phyloP scores from a whole-genome alignment of 331 rosid species.

The Rhamnella rubrinervis region DNA sequence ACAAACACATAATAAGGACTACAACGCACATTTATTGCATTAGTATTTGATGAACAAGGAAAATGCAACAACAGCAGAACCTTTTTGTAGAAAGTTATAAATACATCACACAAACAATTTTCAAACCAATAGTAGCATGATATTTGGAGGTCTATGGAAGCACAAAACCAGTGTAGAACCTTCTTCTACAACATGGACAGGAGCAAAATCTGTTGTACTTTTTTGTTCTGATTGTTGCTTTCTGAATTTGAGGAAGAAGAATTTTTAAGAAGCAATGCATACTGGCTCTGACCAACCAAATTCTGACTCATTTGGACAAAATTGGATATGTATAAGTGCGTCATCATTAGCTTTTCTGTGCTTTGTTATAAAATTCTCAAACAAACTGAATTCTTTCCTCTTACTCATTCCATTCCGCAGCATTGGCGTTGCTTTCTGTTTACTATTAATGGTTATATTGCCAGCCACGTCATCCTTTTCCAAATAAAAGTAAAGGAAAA shows the following conservation, averaged over 20 bases:
- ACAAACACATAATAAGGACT: neutral
- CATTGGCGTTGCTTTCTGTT: conserved; percentile 52
- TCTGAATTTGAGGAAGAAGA: conserved; percentile 86
- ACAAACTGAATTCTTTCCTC: conserved; percentile 57
- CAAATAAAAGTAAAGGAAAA: conserved; percentile 13
- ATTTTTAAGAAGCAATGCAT: conserved; percentile 86
- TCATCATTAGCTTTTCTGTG: conserved; percentile 61
- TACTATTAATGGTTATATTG: conserved; percentile 49
- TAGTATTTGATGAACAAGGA: conserved; percentile 23
- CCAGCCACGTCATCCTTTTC: conserved; percentile 74
- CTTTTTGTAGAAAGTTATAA: conserved; percentile 89
- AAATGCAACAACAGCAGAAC: conserved; percentile 36
- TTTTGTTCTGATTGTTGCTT: conserved; percentile 35
- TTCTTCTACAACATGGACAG: conserved; percentile 83
- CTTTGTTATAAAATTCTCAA: conserved; percentile 72
- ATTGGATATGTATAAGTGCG: conserved; percentile 58
- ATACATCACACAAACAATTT: conserved; percentile 54
- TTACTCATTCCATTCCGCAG: conserved; percentile 59
- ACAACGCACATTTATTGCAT: conserved; percentile 13
- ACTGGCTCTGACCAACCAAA: conserved; percentile 93
- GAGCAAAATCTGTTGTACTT: conserved; percentile 56
- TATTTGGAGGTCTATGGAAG: conserved; percentile 76
- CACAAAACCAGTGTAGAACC: conserved; percentile 77
- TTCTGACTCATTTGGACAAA: conserved; percentile 55
- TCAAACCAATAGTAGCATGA: conserved; percentile 82